Base-by-base conservation (phyloP, 202 grass and related monocot genomes). In the Setaria italica region DNA sequence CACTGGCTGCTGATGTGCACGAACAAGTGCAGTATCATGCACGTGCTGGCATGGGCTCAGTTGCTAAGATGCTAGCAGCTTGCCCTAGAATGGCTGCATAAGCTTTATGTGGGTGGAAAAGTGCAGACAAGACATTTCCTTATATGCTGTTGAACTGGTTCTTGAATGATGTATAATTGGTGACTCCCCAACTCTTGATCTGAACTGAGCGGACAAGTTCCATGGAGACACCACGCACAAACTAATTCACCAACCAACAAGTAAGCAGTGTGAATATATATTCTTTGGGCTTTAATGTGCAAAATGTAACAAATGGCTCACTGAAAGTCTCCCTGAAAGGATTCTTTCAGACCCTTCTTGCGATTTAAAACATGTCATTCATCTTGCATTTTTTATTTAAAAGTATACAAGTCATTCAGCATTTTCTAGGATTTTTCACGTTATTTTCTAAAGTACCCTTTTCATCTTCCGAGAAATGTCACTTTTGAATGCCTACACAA, bases 161-260 rank as follows among this genome's bases (percentile, higher is more conserved):
- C 29, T 78, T 19, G 14, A 43, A 9, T 71, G 25, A 32, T 62
- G 14, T 30, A 62, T 62, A 71, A 59, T 70, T 29, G 6, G 21
- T 82, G 80, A 68, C 10, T 85, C 48, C 11, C 41, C 9, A 79
- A 84, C 6, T 46, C n/a, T 41, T 80, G 30, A 56, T 72, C 60
- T n/a, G 21, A 74, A 51, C 15, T 84, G 20, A 80, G 49, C 4
- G 45, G 39, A 47, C 67, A 72, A 59, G 14, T 80, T 11, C 53
- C 60, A 39, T 67, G 32, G 35, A 55, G 35, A 42, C 32, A 45
- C 66, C 41, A n/a, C 13, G 10, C 46, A 72, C 20, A 62, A 83
- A 83, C 45, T 64, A 65, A 65, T 72, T n/a, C 4, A 51, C 65
- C 62, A 33, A 42, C 65, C 79, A 33, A 72, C 11, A 77, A 65